Evolutionary conservation across 139 green algal species (phyloP), one percentile per base, ranked within the genome.

Genomic region (Chlorella sp.): DNA sequence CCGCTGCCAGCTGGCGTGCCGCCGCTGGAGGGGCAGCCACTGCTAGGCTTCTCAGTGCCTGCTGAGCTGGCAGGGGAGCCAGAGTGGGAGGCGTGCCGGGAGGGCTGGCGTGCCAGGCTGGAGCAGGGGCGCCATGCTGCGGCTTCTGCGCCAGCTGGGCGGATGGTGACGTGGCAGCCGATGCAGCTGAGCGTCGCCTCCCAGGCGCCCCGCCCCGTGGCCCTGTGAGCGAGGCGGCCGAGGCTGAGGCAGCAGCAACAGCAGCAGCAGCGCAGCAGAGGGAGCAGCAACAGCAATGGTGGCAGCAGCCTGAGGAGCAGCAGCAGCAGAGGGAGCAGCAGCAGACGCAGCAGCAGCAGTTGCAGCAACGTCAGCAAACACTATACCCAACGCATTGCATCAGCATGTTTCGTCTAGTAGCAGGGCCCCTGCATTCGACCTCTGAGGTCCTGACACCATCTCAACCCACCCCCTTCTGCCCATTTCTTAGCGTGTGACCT

Each of bases 21-120:
- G n/a, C 34, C 30, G 36, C 53, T 18, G 39, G 57, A 66, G 14
- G 57, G 24, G 14, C 82, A 88, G 79, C 71, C 83, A 12, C 69
- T 91, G 57, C 83, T 91, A 60, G 88, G 57, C 12, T 91, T 88
- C 57, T 91, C 88, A 0, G 57, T 91, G 78, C 88, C 88, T 26
- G 48, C 48, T 2, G 24, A 73, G 57, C 84, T 91, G 88, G 53
- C 75, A 15, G n/a, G 48, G 21, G 40, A 19, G 32, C 30, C 69
- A 11, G 85, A 53, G 16, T 83, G 69, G 85, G 42, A 26, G n/a
- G 40, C 42, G 30, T 82, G 85, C 40, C 32, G 32, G 11, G n/a
- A 26, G 21, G 71, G 69, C 19, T 89, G 85, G 85, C 21, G 30
- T 30, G 69, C 85, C 2, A 24, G 30, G 36, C 32, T 83, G 42